Base-by-base conservation (phyloP, 106 monocot genomes). In the Acanthochlamys bracteata region DNA sequence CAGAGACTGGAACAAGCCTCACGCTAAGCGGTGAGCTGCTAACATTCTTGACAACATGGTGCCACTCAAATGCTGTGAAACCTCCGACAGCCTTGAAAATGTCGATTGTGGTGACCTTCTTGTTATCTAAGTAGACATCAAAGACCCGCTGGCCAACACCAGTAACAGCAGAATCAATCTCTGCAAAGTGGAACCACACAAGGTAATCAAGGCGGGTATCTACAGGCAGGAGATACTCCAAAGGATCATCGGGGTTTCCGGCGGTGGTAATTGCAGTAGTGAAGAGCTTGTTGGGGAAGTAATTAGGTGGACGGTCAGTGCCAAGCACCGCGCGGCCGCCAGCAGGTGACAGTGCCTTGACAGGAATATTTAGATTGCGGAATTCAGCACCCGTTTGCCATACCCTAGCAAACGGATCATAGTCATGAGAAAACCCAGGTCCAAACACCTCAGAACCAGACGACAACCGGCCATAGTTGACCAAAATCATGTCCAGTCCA, bases 141-240 rank as follows among this genome's bases (percentile, higher is more conserved):
- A 96, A 96, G 54, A 96, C 88, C 83, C 96, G 84, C 74, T 69
- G 72, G 14, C 79, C 88, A 0, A 74, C 65, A 7, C 61, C 68
- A 41, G 57, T 75, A 58, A 88, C 63, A 13, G 76, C 71, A 2
- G 75, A 67, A 60, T 88, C 88, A 24, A 88, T 73, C 76, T 88
- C 88, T 0, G 88, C 83, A 21, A 88, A 88, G 43, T 88, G 88
- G 67, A 88, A 83, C 88, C 88, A 88, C 51, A 88, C 11, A 80
- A 84, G 80, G 68, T 88, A 84, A 23, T 74, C 74, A 13, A 88
- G 64, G 61, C 77, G 74, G 19, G 80, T 75, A 20, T 88, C 88
- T 17, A 88, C 84, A 2, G 77, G 78, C 49, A 88, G 68, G 0
- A 75, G 53, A 51, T 84, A 88, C 75, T 84, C 83, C 15, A 88